These are phyloP conservation scores for Aspergillus brasiliensis DNA, from an alignment of 2,329 filamentous ascomycete species.

Conservation along the genomic window DNA sequence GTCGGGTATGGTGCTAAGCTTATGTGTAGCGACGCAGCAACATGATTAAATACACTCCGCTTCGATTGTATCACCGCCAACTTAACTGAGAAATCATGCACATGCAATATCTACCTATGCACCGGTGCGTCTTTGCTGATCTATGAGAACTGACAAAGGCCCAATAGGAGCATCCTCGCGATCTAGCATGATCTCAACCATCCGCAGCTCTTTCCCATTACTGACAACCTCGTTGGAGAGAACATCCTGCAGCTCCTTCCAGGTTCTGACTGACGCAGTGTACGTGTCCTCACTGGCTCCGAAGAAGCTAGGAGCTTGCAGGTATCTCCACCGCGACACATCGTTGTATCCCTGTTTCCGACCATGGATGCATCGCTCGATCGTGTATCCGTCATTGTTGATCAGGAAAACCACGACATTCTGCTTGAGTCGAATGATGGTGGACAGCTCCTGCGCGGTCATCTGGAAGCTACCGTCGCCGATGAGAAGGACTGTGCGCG, in stretches of 20 bases:
- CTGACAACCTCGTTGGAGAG: background rate
- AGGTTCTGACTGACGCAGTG: background rate
- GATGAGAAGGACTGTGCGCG: conserved; percentile 59
- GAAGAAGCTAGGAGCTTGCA: conserved; percentile 1
- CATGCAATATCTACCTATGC: too few relatives aligned
- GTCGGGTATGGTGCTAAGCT: too few relatives aligned
- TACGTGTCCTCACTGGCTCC: background rate
- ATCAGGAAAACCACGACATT: conserved; percentile 27
- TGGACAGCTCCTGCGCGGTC: conserved; percentile 67
- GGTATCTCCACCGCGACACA: conserved; percentile 33
- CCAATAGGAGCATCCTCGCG: background rate
- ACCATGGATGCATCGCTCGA: conserved; percentile 13
- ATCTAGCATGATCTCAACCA: background rate
- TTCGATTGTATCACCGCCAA: too few relatives aligned
- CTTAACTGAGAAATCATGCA: too few relatives aligned
- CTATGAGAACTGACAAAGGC: background rate
- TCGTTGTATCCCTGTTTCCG: conserved; percentile 25
- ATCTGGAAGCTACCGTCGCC: conserved; percentile 68
- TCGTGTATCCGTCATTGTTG: conserved; percentile 14
- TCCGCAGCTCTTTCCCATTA: background rate
- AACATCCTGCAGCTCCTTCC: background rate
- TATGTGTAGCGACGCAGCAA: too few relatives aligned
- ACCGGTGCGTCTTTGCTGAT: background rate
- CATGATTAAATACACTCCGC: too few relatives aligned
- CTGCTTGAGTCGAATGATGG: conserved; percentile 60